Percentiles rank a stretch among this genome's conserved stretches.
Conservation (phyloP, 1,284 basidiomycete genomes). For the Vanrija pseudolonga region DNA sequence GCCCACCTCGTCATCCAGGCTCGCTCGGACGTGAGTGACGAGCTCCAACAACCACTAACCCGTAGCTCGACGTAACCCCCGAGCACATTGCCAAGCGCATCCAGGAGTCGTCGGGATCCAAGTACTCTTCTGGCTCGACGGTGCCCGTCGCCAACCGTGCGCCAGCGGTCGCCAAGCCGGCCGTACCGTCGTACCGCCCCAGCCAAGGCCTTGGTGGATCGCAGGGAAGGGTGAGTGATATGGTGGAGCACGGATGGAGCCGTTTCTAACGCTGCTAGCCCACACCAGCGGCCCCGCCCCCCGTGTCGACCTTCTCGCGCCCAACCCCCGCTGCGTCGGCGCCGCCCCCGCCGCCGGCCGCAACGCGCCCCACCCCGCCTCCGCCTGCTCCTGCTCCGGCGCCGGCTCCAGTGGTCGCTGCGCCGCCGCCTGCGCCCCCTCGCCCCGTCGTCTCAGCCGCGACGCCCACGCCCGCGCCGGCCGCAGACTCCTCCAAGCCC, state of each 20-base stretch:
- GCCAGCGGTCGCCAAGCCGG: conserved; percentile 18
- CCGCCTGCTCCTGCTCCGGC: conserved; percentile 22
- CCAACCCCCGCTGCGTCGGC: conserved; percentile 10
- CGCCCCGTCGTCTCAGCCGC: conserved; percentile 24
- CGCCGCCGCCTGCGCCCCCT: conserved; percentile 15
- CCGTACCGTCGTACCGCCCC: conserved; percentile 39
- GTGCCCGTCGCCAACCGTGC: conserved; percentile 25
- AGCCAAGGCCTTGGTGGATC: conserved; percentile 44
- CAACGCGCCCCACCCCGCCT: conserved; percentile 10
- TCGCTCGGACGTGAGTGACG: conserved; percentile 74
- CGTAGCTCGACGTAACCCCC: conserved; percentile 73
- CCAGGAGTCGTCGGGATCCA: conserved; percentile 86
- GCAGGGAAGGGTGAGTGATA: conserved; percentile 34
- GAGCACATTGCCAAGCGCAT: conserved; percentile 78
- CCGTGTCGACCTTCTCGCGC: conserved; percentile 16
- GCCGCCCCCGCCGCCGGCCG: conserved; percentile 51
- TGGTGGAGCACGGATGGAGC: too few relatives aligned
- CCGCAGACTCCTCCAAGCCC: conserved; percentile 58
- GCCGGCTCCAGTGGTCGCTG: conserved; percentile 19
- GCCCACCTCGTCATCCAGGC: conserved; percentile 89
- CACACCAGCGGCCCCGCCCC: conserved; percentile 22
- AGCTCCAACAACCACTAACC: neutral
- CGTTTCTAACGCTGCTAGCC: neutral
- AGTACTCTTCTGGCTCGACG: conserved; percentile 56
- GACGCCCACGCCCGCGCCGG: conserved; percentile 22